Percentiles rank a stretch among this genome's conserved stretches.
Evolutionary conservation across 495 filamentous ascomycete species (phyloP).

Genomic region (Penicillium odoratum): DNA sequence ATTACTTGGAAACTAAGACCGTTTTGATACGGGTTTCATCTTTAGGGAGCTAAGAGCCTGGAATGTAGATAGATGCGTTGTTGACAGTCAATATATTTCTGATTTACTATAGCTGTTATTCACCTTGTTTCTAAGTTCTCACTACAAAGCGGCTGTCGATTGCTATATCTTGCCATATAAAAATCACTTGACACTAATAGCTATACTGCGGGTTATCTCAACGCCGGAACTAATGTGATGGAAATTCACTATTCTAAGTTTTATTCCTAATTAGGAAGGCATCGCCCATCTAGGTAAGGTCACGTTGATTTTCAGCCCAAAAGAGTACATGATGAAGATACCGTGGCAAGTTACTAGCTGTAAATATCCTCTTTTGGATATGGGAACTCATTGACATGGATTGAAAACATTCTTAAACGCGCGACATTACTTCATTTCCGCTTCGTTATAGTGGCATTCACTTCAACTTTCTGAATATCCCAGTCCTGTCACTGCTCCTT

Average conservation of each 20-base stretch:
- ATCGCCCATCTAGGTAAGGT: neutral
- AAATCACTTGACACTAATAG: neutral
- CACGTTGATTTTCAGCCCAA: neutral
- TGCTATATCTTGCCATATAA: neutral
- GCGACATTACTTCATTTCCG: neutral
- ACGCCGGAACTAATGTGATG: neutral
- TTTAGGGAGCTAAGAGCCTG: no score
- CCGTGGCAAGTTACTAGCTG: neutral
- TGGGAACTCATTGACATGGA: neutral
- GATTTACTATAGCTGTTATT: no score
- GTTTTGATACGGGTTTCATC: conserved; percentile 16
- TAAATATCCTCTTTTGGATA: neutral
- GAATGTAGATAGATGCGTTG: no score
- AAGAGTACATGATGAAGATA: neutral
- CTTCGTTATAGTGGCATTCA: neutral
- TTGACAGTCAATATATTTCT: no score
- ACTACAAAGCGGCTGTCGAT: no score
- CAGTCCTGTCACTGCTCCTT: neutral
- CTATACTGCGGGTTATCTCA: neutral
- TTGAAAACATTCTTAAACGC: neutral
- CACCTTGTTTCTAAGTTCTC: no score
- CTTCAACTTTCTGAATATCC: neutral
- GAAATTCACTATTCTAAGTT: neutral
- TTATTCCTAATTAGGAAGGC: neutral
- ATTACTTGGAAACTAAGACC: conserved; percentile 48